Percentiles rank a stretch among this genome's conserved stretches.
Evolutionary conservation across 2,329 filamentous ascomycete genomes (phyloP).

Genomic region (Zymoseptoria crescenta): DNA sequence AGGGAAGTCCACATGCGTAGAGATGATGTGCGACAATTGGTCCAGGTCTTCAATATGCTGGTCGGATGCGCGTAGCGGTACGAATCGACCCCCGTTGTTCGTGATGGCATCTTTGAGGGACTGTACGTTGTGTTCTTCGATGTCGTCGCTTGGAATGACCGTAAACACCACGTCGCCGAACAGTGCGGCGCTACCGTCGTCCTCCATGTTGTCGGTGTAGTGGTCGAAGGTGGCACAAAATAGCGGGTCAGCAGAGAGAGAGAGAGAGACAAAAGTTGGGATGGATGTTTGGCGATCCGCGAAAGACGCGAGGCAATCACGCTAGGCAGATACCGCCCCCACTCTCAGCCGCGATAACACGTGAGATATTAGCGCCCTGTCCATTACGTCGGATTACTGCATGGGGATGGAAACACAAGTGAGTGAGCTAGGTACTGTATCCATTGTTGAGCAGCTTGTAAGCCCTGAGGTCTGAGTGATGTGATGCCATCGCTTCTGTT

Average conservation of each 20-base stretch:
- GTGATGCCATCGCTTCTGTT: too few species aligned
- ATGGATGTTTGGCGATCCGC: background rate
- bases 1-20: slow-evolving; percentile 83
- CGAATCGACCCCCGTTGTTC: slow-evolving; percentile 42
- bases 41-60: slow-evolving; percentile 28
- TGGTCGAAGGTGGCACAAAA: background rate
- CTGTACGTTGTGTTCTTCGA: slow-evolving; percentile 35
- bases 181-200: slow-evolving; percentile 19
- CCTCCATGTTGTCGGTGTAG: slow-evolving; percentile 8
- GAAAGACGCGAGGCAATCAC: background rate
- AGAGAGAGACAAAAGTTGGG: background rate
- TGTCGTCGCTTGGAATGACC: slow-evolving; percentile 34
- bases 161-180: slow-evolving; percentile 36
- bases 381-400: background rate
- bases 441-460: too few species aligned
- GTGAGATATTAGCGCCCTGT: background rate
- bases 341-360: background rate
- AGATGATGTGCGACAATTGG: slow-evolving; percentile 56
- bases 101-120: slow-evolving; percentile 32
- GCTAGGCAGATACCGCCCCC: background rate
- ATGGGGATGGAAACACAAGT: background rate
- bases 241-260: background rate
- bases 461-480: too few species aligned
- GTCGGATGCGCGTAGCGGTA: slow-evolving; percentile 35
- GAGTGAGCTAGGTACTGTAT: too few species aligned